Conservation (phyloP, 2,329 filamentous ascomycete genomes). For the Westerdykella ornata region DNA sequence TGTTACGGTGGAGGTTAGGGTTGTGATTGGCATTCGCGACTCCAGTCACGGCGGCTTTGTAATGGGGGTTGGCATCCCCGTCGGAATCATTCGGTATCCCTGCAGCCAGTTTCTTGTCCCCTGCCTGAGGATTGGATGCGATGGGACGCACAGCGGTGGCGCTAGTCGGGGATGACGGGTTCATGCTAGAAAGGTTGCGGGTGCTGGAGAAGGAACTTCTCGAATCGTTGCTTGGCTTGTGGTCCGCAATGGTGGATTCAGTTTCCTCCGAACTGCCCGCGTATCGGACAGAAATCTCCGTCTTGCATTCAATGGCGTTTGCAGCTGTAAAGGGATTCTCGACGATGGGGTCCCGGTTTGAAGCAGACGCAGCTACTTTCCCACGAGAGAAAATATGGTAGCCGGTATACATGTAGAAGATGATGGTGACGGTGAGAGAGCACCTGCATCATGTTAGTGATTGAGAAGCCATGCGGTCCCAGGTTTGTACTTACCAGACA, state of each 20-base stretch:
- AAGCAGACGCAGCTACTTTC: constrained; percentile 52
- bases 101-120: no score
- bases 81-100: background rate
- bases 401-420: constrained; percentile 62
- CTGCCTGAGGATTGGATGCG: background rate
- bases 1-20: constrained; percentile 5
- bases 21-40: background rate
- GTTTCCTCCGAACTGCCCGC: constrained; percentile 41
- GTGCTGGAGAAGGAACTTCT: constrained; percentile 28
- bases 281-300: constrained; percentile 56
- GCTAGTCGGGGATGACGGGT: background rate
- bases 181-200: constrained; percentile 8
- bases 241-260: constrained; percentile 4
- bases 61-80: background rate
- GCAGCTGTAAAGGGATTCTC: constrained; percentile 41
- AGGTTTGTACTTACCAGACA: constrained; percentile 49
- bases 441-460: constrained; percentile 17
- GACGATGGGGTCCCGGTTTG: constrained; percentile 17
- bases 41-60: background rate
- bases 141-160: background rate
- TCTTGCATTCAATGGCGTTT: constrained; percentile 44
- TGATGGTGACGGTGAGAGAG: constrained; percentile 56
- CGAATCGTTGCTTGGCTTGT: constrained; percentile 15
- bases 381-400: constrained; percentile 55
- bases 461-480: background rate